Percentiles rank a stretch among this genome's conserved stretches.
Conservation (phyloP, 495 filamentous ascomycete species). For the Penicillium manginii region DNA sequence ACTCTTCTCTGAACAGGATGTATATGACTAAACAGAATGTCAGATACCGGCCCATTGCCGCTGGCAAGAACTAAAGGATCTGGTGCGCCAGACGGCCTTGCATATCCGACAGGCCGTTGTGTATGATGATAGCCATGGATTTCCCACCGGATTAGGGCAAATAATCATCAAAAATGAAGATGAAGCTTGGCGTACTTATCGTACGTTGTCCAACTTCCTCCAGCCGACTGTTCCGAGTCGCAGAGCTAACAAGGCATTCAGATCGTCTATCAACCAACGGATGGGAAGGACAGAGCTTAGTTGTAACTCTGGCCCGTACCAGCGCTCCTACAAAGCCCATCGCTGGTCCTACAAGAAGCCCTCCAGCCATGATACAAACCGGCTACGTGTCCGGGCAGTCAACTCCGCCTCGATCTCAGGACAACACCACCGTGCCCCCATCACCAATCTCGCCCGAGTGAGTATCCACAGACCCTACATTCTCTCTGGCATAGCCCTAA, state of each 20-base stretch:
- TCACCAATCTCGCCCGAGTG: conserved; percentile 48
- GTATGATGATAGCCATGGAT: conserved; percentile 51
- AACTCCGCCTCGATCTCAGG: conserved; percentile 36
- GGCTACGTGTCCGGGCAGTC: conserved; percentile 40
- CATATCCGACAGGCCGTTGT: conserved; percentile 54
- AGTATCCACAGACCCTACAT: conserved; percentile 7
- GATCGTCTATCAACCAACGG: conserved; percentile 48
- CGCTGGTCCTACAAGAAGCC: conserved; percentile 49
- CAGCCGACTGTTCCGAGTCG: neutral
- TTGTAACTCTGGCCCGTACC: conserved; percentile 49
- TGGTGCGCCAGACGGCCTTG: conserved; percentile 50
- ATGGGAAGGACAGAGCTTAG: conserved; percentile 51
- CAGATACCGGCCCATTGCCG: conserved; percentile 52
- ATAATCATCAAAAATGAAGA: conserved; percentile 55
- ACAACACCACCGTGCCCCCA: conserved; percentile 37
- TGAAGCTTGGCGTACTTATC: conserved; percentile 52
- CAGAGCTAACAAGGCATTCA: conserved; percentile 22
- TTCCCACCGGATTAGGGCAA: conserved; percentile 50
- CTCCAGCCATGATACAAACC: conserved; percentile 31
- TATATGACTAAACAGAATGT: neutral
- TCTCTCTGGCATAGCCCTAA: neutral
- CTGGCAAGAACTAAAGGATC: conserved; percentile 54
- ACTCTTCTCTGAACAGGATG: neutral
- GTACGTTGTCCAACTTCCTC: conserved; percentile 27
- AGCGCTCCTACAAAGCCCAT: conserved; percentile 48